Evolutionary conservation across 83 land plant species (phyloP).

Genomic region (Picea mariana): DNA sequence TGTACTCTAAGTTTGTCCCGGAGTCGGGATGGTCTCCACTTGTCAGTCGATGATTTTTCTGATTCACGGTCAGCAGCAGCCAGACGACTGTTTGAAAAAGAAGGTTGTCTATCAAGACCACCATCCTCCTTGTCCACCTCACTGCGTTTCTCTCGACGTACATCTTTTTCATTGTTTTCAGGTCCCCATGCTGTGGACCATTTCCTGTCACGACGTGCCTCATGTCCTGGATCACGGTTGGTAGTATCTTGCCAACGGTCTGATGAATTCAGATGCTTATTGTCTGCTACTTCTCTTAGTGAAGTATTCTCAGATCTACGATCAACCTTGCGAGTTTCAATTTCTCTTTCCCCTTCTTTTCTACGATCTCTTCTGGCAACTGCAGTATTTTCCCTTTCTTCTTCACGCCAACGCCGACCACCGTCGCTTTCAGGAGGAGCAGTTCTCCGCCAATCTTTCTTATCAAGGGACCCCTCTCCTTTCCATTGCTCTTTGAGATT

Average conservation of each 20-base stretch:
- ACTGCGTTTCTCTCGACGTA: slow-evolving; percentile 61
- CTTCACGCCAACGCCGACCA: slow-evolving; percentile 88
- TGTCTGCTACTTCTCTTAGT: slow-evolving; percentile 31
- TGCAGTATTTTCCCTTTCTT: slow-evolving; percentile 77
- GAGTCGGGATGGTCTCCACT: slow-evolving; percentile 70
- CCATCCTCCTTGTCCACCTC: slow-evolving; percentile 77
- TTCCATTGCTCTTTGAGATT: slow-evolving; percentile 67
- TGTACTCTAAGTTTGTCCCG: slow-evolving; percentile 59
- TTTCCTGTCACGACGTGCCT: slow-evolving; percentile 77
- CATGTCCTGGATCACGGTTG: slow-evolving; percentile 54
- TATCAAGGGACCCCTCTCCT: slow-evolving; percentile 67
- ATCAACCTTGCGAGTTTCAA: slow-evolving; percentile 30
- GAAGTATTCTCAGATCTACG: slow-evolving; percentile 41
- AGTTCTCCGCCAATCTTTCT: slow-evolving; percentile 65
- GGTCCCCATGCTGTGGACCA: slow-evolving; percentile 99
- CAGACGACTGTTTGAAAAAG: slow-evolving; percentile 27
- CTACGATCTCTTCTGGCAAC: slow-evolving; percentile 63
- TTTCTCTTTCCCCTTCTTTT: slow-evolving; percentile 45
- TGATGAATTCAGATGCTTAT: slow-evolving; percentile 33
- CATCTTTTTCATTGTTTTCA: slow-evolving; percentile 85
- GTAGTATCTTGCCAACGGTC: slow-evolving; percentile 79
- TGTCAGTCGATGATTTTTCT: slow-evolving; percentile 62
- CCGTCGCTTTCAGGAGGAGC: slow-evolving; percentile 40
- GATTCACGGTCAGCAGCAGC: slow-evolving; percentile 55
- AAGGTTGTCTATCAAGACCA: slow-evolving; percentile 50